Percentiles rank a stretch among this genome's conserved stretches.
Evolutionary conservation across 129 eudicot species (phyloP).

Genomic region (Lactuca saligna): DNA sequence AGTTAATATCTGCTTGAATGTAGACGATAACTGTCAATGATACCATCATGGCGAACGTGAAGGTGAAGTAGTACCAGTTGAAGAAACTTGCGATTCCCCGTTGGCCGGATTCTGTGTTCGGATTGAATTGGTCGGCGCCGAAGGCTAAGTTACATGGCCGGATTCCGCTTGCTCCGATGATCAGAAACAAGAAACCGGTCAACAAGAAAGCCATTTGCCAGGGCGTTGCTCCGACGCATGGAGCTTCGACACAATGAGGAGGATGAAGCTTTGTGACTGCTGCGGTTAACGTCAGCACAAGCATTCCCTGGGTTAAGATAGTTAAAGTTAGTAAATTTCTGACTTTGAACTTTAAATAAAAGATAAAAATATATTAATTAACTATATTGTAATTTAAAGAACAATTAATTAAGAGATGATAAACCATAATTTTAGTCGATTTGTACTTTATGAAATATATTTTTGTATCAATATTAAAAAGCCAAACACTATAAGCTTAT

Average conservation of each 20-base stretch:
- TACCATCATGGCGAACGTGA: constrained; percentile 52
- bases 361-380: neutral
- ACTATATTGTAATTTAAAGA: too few species aligned
- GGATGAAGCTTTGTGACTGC: constrained; percentile 48
- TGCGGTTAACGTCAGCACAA: constrained; percentile 51
- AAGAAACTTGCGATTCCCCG: constrained; percentile 53
- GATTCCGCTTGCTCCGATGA: constrained; percentile 49
- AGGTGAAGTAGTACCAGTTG: constrained; percentile 61
- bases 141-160: constrained; percentile 59
- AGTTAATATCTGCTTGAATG: constrained; percentile 42
- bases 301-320: constrained; percentile 44
- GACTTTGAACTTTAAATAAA: neutral
- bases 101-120: constrained; percentile 48
- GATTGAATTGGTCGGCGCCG: constrained; percentile 57
- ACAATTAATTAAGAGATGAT: neutral
- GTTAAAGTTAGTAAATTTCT: too few species aligned
- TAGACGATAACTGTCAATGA: constrained; percentile 48
- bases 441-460: too few species aligned
- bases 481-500: too few species aligned
- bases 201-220: constrained; percentile 49
- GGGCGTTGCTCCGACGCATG: constrained; percentile 41
- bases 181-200: constrained; percentile 31
- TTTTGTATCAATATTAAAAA: too few species aligned
- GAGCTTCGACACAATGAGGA: constrained; percentile 37
- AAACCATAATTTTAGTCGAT: neutral